Evolutionary conservation across 345 rosid genomes (phyloP).

Genomic region (Melastoma malabathricum): DNA sequence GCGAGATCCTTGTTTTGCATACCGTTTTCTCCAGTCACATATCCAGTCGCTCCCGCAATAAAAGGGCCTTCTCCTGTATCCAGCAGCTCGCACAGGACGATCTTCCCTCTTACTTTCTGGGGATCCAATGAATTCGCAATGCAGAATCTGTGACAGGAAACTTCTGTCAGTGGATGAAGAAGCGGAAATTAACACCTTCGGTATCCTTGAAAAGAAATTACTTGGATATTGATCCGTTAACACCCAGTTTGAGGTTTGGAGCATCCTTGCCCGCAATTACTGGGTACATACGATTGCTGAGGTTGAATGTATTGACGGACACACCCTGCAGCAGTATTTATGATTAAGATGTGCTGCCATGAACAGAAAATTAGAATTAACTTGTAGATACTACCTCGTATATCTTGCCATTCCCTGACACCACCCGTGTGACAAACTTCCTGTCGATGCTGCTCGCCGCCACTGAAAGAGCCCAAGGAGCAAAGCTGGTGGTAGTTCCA

Average conservation of each 20-base stretch:
- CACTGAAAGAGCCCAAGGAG: constrained; percentile 31
- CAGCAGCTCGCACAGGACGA: too few relatives aligned
- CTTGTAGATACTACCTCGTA: constrained; percentile 10
- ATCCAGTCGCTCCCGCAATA: too few relatives aligned
- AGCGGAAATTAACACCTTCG: too few relatives aligned
- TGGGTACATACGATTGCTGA: constrained; percentile 5
- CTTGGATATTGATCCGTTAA: constrained; percentile 6
- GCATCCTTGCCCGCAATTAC: constrained; percentile 15
- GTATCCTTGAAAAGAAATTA: background rate
- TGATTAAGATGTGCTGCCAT: too few relatives aligned
- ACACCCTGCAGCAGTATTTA: constrained; percentile 4
- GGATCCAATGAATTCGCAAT: too few relatives aligned
- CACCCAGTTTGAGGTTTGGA: constrained; percentile 3
- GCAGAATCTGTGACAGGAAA: too few relatives aligned
- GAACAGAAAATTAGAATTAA: too few relatives aligned
- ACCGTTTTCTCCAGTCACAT: too few relatives aligned
- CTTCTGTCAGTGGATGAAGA: too few relatives aligned
- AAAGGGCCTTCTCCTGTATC: too few relatives aligned
- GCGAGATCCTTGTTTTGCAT: too few relatives aligned
- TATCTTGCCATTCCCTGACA: constrained; percentile 22
- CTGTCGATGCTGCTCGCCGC: constrained; percentile 32
- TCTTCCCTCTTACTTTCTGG: too few relatives aligned
- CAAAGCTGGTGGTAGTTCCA: constrained; percentile 4
- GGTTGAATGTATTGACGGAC: constrained; percentile 16
- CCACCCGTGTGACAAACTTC: constrained; percentile 18